Evolutionary conservation across 305 asterid species (phyloP).

Genomic region (Withania somnifera): DNA sequence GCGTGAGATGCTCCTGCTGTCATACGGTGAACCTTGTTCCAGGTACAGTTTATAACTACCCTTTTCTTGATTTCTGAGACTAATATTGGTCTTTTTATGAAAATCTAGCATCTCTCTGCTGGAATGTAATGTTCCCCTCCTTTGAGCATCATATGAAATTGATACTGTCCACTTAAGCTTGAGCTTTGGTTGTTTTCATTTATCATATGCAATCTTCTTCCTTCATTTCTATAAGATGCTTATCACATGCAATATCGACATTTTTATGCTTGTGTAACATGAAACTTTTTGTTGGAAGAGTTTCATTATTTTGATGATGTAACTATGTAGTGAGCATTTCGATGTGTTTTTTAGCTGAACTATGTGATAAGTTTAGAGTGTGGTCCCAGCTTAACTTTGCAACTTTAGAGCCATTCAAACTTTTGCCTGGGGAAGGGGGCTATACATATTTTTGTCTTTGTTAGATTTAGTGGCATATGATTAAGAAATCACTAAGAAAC

Average conservation of each 20-base stretch:
- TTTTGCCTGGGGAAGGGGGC: too few relatives aligned
- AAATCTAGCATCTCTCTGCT: background rate
- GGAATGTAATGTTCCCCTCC: background rate
- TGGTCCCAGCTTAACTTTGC: too few relatives aligned
- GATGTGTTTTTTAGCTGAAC: too few relatives aligned
- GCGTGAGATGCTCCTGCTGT: slow-evolving; percentile 92
- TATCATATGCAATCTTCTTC: too few relatives aligned
- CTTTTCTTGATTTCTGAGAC: background rate
- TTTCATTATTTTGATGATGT: too few relatives aligned
- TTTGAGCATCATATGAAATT: background rate
- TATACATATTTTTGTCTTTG: too few relatives aligned
- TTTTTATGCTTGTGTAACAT: background rate
- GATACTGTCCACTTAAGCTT: background rate
- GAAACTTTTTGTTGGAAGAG: too few relatives aligned
- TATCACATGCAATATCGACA: background rate
- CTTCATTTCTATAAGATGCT: too few relatives aligned
- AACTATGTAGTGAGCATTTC: too few relatives aligned
- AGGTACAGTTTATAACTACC: slow-evolving; percentile 25
- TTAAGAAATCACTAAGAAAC: background rate
- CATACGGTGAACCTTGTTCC: slow-evolving; percentile 73
- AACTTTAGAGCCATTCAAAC: too few relatives aligned
- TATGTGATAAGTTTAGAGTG: too few relatives aligned
- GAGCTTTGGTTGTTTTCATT: background rate
- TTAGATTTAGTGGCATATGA: too few relatives aligned
- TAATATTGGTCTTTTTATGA: background rate